Percentiles rank a stretch among this genome's conserved stretches.
These are phyloP conservation scores for Didymella keratinophila DNA, from an alignment of 2,329 filamentous ascomycete genomes.

Conservation along the genomic window DNA sequence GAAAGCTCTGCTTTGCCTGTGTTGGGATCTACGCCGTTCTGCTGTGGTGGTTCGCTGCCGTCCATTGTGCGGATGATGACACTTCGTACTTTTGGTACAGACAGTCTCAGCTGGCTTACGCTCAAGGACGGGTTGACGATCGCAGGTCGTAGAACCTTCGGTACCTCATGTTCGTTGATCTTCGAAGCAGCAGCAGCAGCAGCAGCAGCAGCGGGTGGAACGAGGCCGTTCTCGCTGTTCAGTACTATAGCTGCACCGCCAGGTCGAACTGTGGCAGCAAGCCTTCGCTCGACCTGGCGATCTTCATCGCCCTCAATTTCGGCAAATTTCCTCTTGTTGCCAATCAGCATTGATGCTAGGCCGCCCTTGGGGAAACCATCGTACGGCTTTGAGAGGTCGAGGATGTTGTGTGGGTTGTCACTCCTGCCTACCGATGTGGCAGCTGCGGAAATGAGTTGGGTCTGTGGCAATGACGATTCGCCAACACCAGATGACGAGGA, in stretches of 20 bases:
- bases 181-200: constrained; percentile 62
- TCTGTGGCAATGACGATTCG: constrained; percentile 86
- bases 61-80: constrained; percentile 86
- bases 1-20: constrained; percentile 61
- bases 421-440: constrained; percentile 67
- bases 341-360: constrained; percentile 82
- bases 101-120: constrained; percentile 83
- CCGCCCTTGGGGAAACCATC: constrained; percentile 92
- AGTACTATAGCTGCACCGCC: constrained; percentile 77
- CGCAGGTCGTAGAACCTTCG: constrained; percentile 87
- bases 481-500: constrained; percentile 84
- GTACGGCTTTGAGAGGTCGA: constrained; percentile 93
- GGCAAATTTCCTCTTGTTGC: constrained; percentile 88
- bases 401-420: constrained; percentile 79
- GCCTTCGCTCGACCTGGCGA: constrained; percentile 64
- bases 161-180: constrained; percentile 57
- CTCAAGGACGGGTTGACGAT: constrained; percentile 83
- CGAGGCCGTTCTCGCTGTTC: constrained; percentile 78
- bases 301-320: constrained; percentile 80
- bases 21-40: constrained; percentile 53
- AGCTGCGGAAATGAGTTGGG: constrained; percentile 81
- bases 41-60: constrained; percentile 60
- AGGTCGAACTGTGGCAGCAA: constrained; percentile 66
- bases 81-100: constrained; percentile 84
- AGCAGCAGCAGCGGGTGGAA: constrained; percentile 71